These are phyloP conservation scores for Rhodamnia argentea DNA, from an alignment of 345 rosid genomes.

Conservation along the genomic window DNA sequence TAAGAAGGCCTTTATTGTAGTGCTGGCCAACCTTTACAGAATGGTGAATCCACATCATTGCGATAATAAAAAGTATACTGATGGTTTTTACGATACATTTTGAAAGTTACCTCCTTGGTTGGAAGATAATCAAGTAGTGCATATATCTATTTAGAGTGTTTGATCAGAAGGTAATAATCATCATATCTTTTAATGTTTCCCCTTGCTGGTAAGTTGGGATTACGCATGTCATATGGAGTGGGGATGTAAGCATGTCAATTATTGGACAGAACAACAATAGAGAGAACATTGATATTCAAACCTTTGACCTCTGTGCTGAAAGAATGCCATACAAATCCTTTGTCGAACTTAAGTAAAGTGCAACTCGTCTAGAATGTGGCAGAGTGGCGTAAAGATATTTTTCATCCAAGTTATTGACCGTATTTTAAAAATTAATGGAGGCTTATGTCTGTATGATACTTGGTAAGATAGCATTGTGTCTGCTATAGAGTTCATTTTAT, in stretches of 20 bases:
- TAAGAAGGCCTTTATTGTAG: neutral
- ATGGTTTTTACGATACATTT: neutral
- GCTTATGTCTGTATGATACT: neutral
- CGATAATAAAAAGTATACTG: neutral
- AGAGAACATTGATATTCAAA: neutral
- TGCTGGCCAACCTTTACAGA: neutral
- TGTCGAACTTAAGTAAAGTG: neutral
- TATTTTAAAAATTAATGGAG: neutral
- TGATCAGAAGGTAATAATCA: neutral
- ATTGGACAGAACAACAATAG: neutral
- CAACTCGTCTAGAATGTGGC: neutral
- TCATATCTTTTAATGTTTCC: neutral
- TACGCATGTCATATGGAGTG: neutral
- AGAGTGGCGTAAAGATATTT: neutral
- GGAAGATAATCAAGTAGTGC: neutral
- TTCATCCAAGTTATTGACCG: neutral
- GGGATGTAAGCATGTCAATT: neutral
- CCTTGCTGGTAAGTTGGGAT: neutral
- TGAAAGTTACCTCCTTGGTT: neutral
- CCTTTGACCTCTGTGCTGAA: neutral
- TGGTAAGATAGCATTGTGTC: neutral
- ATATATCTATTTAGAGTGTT: neutral
- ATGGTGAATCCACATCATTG: neutral
- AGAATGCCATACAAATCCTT: neutral
- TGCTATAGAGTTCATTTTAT: neutral